These are phyloP conservation scores for Atalantia buxifolia DNA, from an alignment of 345 rosid genomes.

Conservation along the genomic window DNA sequence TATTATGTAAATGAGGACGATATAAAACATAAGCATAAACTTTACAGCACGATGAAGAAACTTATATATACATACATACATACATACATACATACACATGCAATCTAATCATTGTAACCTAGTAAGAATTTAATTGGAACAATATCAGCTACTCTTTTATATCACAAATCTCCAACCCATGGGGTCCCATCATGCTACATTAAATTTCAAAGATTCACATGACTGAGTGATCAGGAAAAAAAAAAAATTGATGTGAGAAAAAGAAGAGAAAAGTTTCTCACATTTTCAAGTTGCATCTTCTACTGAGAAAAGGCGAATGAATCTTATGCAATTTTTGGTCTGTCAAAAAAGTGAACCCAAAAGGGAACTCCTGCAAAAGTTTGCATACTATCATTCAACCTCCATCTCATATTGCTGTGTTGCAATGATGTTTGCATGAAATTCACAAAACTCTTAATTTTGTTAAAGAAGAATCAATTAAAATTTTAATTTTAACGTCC, in stretches of 20 bases:
- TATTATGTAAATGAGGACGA: too few relatives aligned
- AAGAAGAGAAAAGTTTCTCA: slow-evolving; percentile 6
- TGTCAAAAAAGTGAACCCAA: slow-evolving; percentile 18
- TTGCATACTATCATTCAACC: slow-evolving; percentile 21
- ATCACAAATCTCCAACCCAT: slow-evolving; percentile 12
- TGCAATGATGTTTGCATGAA: slow-evolving; percentile 44
- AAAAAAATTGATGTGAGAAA: neutral
- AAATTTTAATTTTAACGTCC: too few relatives aligned
- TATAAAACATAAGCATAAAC: neutral
- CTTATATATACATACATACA: neutral
- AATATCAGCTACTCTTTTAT: neutral
- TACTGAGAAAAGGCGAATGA: neutral
- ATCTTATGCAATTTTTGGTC: slow-evolving; percentile 14
- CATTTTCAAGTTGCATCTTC: slow-evolving; percentile 26
- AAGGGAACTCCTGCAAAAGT: slow-evolving; percentile 5
- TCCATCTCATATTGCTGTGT: slow-evolving; percentile 30
- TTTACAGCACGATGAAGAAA: neutral
- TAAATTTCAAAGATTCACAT: slow-evolving; percentile 11
- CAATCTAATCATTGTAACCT: neutral
- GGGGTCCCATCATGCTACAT: slow-evolving; percentile 19
- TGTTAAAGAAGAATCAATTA: neutral
- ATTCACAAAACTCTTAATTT: slow-evolving; percentile 17
- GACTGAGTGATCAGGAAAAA: neutral
- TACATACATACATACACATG: too few relatives aligned
- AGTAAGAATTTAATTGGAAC: neutral